These are phyloP conservation scores for Salix suchowensis DNA, from an alignment of 345 rosid species.

Conservation along the genomic window DNA sequence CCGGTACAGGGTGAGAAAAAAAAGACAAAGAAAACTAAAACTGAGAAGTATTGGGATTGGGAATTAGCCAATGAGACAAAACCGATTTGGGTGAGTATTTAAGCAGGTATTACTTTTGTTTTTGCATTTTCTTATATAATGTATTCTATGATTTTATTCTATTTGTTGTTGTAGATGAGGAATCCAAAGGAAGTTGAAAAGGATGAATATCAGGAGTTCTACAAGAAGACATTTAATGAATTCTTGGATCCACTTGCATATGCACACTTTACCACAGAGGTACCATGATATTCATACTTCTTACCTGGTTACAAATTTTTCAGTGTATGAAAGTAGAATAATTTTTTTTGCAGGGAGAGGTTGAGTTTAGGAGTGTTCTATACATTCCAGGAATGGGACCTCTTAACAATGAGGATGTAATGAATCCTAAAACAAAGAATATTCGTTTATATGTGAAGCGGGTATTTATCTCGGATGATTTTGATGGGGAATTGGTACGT, in stretches of 20 bases:
- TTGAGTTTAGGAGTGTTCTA: slow-evolving; percentile 89
- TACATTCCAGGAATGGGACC: slow-evolving; percentile 99
- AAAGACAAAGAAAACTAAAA: slow-evolving; percentile 76
- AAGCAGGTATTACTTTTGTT: background rate
- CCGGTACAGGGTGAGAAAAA: slow-evolving; percentile 64
- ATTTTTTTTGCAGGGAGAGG: slow-evolving; percentile 70
- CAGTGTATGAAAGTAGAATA: slow-evolving; percentile 2
- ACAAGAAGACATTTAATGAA: slow-evolving; percentile 87
- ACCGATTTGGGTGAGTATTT: slow-evolving; percentile 82
- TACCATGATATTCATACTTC: slow-evolving; percentile 9
- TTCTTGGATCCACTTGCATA: slow-evolving; percentile 86
- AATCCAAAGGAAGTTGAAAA: slow-evolving; percentile 73
- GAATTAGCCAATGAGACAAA: slow-evolving; percentile 92
- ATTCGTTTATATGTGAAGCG: slow-evolving; percentile 88
- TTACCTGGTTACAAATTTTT: background rate
- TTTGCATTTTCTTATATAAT: background rate
- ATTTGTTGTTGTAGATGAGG: slow-evolving; percentile 57
- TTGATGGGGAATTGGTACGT: slow-evolving; percentile 98
- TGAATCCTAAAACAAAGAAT: slow-evolving; percentile 87
- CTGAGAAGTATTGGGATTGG: slow-evolving; percentile 98
- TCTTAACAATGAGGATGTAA: slow-evolving; percentile 79
- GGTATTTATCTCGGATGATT: slow-evolving; percentile 98
- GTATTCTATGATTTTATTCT: background rate
- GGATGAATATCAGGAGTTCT: slow-evolving; percentile 81
- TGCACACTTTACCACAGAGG: slow-evolving; percentile 93